Evolutionary conservation across 1,139 yeast genomes (phyloP).

Genomic region (Kodamaea sp.): DNA sequence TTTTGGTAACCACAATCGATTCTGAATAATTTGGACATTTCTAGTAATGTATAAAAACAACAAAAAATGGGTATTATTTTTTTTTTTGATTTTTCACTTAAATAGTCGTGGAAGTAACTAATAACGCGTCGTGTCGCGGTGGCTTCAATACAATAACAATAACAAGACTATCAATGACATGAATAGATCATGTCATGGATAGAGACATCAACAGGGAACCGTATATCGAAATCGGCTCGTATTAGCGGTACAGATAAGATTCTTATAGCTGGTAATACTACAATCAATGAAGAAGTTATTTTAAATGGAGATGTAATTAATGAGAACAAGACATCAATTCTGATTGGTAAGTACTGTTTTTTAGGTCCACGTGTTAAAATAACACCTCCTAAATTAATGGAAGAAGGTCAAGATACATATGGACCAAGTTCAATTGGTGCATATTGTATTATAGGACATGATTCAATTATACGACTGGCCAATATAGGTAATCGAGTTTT

Average conservation of each 20-base stretch:
- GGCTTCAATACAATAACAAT: not conserved
- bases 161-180: not conserved
- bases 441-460: conserved; percentile 50
- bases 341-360: conserved; percentile 51
- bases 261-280: conserved; percentile 31
- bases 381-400: conserved; percentile 5
- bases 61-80: not conserved
- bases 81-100: no score
- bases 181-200: conserved; percentile 27
- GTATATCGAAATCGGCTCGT: conserved; percentile 48
- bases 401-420: conserved; percentile 7
- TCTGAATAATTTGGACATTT: conserved; percentile 31
- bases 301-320: conserved; percentile 22
- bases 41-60: not conserved
- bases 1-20: conserved; percentile 61
- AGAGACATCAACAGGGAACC: conserved; percentile 52
- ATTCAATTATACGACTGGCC: conserved; percentile 40
- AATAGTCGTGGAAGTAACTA: not conserved
- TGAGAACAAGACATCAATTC: conserved; percentile 29
- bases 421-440: conserved; percentile 52
- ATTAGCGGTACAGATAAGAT: conserved; percentile 26
- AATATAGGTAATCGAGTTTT: conserved; percentile 57
- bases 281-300: conserved; percentile 24
- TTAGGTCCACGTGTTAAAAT: conserved; percentile 22
- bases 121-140: no score